Evolutionary conservation across 306 rosid species (phyloP).

Genomic region (Citrullus colocynthis): DNA sequence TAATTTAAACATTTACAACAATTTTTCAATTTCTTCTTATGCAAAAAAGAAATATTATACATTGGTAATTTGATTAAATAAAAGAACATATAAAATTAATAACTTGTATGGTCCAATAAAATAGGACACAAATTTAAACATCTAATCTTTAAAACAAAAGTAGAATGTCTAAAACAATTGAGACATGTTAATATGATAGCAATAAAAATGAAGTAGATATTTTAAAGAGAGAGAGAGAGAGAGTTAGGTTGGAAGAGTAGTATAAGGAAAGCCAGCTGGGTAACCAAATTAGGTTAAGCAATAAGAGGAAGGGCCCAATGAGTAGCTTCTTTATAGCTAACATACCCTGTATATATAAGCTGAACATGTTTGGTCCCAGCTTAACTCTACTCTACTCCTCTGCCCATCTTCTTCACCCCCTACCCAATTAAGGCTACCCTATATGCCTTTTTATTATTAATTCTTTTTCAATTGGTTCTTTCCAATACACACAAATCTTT

Average conservation of each 20-base stretch:
- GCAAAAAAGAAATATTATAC: too few relatives aligned
- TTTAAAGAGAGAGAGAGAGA: not conserved
- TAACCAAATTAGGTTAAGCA: not conserved
- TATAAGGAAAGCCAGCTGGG: not conserved
- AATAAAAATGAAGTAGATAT: too few relatives aligned
- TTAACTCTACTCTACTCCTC: not conserved
- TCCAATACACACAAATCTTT: not conserved
- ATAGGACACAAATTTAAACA: too few relatives aligned
- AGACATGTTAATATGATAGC: too few relatives aligned
- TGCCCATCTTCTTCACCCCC: too few relatives aligned
- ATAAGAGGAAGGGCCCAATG: not conserved
- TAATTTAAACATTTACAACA: too few relatives aligned
- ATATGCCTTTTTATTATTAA: not conserved
- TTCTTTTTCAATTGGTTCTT: not conserved
- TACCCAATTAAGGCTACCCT: not conserved
- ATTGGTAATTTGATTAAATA: too few relatives aligned
- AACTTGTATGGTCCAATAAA: too few relatives aligned
- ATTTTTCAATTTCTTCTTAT: too few relatives aligned
- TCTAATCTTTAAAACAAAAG: too few relatives aligned
- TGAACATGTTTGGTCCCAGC: conserved; percentile 1
- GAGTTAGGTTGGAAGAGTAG: not conserved
- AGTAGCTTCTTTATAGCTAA: not conserved
- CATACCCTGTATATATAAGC: conserved; percentile 1
- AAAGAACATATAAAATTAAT: too few relatives aligned
- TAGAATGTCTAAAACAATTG: too few relatives aligned